Base-by-base conservation (phyloP, 495 filamentous ascomycete genomes). In the Daldinia vernicosa region DNA sequence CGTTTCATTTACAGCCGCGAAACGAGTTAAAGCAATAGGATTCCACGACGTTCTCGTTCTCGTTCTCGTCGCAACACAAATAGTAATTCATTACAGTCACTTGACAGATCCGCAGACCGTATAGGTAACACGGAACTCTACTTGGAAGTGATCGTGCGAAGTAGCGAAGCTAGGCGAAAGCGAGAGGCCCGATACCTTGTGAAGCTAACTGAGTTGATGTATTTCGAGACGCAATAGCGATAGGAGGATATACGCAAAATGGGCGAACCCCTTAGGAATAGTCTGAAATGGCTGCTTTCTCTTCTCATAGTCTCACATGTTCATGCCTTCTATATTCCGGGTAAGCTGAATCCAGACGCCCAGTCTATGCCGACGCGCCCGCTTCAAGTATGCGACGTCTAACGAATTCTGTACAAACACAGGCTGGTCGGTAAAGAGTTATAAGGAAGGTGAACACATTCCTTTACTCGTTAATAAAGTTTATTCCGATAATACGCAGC, bases 391-490 rank as follows among this genome's bases (percentile, higher is more conserved):
- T 32, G 12, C 33, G 40, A 57, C 35, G 2, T 66, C 71, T 70
- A 58, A 75, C 62, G 45, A 39, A 33, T 43, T 30, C 51, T 60
- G 17, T 64, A 26, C 30, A 53, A 39, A 53, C 39, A 27, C 66
- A 92, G 90, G 91, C 53, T 92, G 89, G 81, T 92, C 90, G 7
- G 89, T 95, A 72, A 92, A 90, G 69, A 92, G 88, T 75, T 98
- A 97, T 77, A 84, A 85, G 57, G 90, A 95, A 64, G 85, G 87
- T 77, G 92, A 97, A 72, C 82, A 89, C 4, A 93, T 97, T 28
- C 93, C 93, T 0, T 85, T 98, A 6, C 88, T 94, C n/a, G 93
- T 95, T 60, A 98, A 98, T 81, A 97, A 98, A 79, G 91, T 96
- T 74, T 96, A 94, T 81, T 97, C 93, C 67, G 94, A 97, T 81